Evolutionary conservation across 2,329 filamentous ascomycete genomes (phyloP).

Genomic region (Venturia asperata): DNA sequence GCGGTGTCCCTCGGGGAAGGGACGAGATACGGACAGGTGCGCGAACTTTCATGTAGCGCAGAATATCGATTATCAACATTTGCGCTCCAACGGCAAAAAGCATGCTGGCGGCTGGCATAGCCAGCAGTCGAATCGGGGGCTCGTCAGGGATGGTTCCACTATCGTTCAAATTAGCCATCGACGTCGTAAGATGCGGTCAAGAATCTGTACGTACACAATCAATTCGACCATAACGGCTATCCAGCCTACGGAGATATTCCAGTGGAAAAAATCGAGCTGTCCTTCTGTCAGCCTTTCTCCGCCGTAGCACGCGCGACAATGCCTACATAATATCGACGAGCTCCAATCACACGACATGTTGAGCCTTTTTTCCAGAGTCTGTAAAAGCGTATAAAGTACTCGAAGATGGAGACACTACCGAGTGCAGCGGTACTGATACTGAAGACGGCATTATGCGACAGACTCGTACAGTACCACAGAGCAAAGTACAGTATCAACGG

Average conservation of each 20-base stretch:
- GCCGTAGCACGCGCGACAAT: not conserved
- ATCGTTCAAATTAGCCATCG: not conserved
- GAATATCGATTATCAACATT: constrained; percentile 43
- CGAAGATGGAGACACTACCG: constrained; percentile 47
- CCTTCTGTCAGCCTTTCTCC: constrained; percentile 21
- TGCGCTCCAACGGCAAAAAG: constrained; percentile 46
- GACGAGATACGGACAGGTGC: constrained; percentile 48
- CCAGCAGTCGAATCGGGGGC: constrained; percentile 46
- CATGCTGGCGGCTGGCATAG: constrained; percentile 47
- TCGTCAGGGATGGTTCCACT: constrained; percentile 41
- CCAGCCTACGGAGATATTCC: constrained; percentile 50
- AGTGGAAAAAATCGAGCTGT: constrained; percentile 51
- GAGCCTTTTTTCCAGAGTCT: constrained; percentile 46
- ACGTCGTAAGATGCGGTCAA: not conserved
- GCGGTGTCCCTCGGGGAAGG: constrained; percentile 43
- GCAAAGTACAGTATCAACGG: constrained; percentile 55
- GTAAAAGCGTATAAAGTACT: constrained; percentile 45
- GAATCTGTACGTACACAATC: constrained; percentile 38
- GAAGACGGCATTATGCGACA: constrained; percentile 47
- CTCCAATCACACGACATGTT: constrained; percentile 46
- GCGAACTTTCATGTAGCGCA: constrained; percentile 39
- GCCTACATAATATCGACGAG: constrained; percentile 35
- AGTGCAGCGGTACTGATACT: constrained; percentile 48
- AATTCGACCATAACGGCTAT: constrained; percentile 51
- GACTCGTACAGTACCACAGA: constrained; percentile 50